Evolutionary conservation across 768 basidiomycete species (phyloP).

Genomic region (Filobasidium floriforme): DNA sequence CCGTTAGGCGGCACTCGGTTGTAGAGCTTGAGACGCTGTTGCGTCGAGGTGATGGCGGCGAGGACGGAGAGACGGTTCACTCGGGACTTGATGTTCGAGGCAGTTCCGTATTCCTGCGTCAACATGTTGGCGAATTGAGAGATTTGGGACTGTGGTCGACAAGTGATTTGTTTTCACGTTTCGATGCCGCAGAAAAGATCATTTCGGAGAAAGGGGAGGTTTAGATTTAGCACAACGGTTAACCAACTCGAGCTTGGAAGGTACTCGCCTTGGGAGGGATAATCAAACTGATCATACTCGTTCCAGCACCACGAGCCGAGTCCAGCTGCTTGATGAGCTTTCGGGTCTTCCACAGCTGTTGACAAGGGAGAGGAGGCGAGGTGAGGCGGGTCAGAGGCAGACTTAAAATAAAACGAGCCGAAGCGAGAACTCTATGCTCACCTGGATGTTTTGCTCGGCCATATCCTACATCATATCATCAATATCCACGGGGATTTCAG

Average conservation of each 20-base stretch:
- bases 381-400: no score
- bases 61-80: conserved; percentile 96
- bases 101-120: conserved; percentile 95
- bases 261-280: conserved; percentile 75
- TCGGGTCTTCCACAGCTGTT: conserved; percentile 69
- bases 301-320: conserved; percentile 87
- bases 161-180: neutral
- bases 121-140: conserved; percentile 90
- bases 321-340: conserved; percentile 98
- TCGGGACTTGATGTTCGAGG: conserved; percentile 99
- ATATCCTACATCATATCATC: conserved; percentile 22
- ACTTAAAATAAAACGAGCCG: no score
- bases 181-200: neutral
- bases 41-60: conserved; percentile 95
- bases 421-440: conserved; percentile 43
- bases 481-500: neutral
- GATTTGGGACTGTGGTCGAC: conserved; percentile 58
- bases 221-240: neutral
- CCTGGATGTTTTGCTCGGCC: conserved; percentile 92
- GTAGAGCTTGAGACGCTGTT: conserved; percentile 94
- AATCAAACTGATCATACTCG: conserved; percentile 98
- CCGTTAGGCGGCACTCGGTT: conserved; percentile 94
- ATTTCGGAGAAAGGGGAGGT: neutral
- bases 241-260: neutral
- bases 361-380: neutral